A percentile compares a stretch with the other conserved stretches of the same genome.
Conservation (phyloP, 2,329 filamentous ascomycete genomes). For the Penicillium sp. region DNA sequence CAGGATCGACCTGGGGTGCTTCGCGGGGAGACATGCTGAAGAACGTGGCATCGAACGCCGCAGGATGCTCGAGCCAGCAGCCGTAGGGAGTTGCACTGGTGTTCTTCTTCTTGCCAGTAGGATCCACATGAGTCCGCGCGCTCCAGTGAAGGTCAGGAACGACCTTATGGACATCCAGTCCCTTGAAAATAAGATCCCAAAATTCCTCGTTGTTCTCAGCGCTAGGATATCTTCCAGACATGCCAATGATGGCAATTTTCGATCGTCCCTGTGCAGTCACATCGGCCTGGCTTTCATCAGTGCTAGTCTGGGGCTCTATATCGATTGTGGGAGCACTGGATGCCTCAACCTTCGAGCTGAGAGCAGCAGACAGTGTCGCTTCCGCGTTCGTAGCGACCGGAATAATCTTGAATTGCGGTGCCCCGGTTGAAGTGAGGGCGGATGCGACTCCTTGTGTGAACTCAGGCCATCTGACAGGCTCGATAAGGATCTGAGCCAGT, state of each 20-base stretch:
- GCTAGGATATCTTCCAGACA: conserved; percentile 15
- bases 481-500: too few relatives aligned
- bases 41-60: conserved; percentile 42
- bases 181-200: conserved; percentile 40
- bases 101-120: conserved; percentile 35
- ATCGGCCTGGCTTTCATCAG: too few relatives aligned
- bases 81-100: conserved; percentile 36
- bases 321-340: too few relatives aligned
- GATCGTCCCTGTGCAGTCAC: background rate
- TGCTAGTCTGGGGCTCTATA: too few relatives aligned
- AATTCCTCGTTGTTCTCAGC: conserved; percentile 31
- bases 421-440: too few relatives aligned
- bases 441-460: too few relatives aligned
- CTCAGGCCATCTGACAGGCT: too few relatives aligned
- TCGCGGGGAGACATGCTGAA: conserved; percentile 62
- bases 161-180: conserved; percentile 32
- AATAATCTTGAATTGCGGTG: too few relatives aligned
- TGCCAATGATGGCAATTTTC: conserved; percentile 10
- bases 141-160: conserved; percentile 29
- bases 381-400: too few relatives aligned
- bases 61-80: conserved; percentile 42
- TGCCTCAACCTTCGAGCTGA: too few relatives aligned
- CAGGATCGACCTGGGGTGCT: conserved; percentile 76
- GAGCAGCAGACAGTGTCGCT: too few relatives aligned
- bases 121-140: conserved; percentile 33